Base-by-base conservation (phyloP, 805 yeast species). In the Myxozyma vanderwaltii region DNA sequence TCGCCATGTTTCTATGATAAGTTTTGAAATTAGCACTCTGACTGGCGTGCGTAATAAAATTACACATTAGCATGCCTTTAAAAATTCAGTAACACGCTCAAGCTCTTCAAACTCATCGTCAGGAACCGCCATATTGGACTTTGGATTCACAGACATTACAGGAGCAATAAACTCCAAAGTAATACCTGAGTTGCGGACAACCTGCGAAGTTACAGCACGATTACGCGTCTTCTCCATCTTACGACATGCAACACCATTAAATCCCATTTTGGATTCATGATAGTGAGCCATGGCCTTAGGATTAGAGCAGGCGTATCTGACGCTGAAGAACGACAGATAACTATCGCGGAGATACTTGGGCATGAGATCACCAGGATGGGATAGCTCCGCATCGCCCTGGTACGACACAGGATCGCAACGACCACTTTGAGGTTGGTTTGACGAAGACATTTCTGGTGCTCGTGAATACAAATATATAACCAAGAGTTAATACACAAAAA, bases 251-350 rank as follows among this genome's bases (percentile, higher is more conserved):
- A 85, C 70, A 38, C 79, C 81, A 21, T 74, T 64, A 71, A 89
- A 89, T 0, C 95, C 96, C 72, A 83, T 79, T 5, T 80, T 73
- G 15, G 76, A 68, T 46, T 81, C 77, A 58, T 85, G 81, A 68
- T 79, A 81, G 23, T 73, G 69, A 0, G 95, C 85, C 46, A 46
- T 26, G n/a, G 47, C 43, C 41, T 26, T 43, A 19, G 56, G 40
- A 51, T 56, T 51, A 26, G 29, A 12, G n/a, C 35, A 17, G 31
- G 55, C 55, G 29, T 36, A 44, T 19, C 45, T 38, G 38, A 31
- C 46, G 44, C 50, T 33, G 45, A 27, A 51, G 50, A 48, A 55
- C 17, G 44, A 27, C 12, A 53, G 17, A 36, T 44, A 44, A 24
- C 49, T 46, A 27, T 53, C 51, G 44, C 51, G 51, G 38, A 53